Evolutionary conservation across 306 rosid genomes (phyloP).

Genomic region (Corylus americana): DNA sequence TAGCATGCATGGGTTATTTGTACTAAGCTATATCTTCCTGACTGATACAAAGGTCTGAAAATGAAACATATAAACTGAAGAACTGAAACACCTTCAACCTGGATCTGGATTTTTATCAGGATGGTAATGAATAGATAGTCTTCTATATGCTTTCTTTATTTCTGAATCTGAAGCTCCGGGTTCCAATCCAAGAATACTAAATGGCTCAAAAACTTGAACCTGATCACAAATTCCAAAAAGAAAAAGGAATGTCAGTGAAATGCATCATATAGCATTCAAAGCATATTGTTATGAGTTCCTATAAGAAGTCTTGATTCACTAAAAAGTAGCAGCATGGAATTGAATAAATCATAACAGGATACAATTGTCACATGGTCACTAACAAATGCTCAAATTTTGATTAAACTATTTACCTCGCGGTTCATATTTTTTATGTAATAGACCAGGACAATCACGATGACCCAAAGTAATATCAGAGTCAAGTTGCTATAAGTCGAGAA

Average conservation of each 20-base stretch:
- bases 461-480: slow-evolving; percentile 84
- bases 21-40: slow-evolving; percentile 7
- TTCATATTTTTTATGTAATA: slow-evolving; percentile 85
- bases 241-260: slow-evolving; percentile 11
- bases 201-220: slow-evolving; percentile 91
- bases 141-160: slow-evolving; percentile 87
- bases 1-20: slow-evolving; percentile 13
- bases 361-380: background rate
- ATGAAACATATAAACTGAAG: slow-evolving; percentile 26
- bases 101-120: slow-evolving; percentile 99
- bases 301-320: slow-evolving; percentile 12
- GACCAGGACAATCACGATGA: slow-evolving; percentile 74
- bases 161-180: slow-evolving; percentile 72
- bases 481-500: slow-evolving; percentile 82
- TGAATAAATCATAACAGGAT: background rate
- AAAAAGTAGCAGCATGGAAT: background rate
- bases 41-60: slow-evolving; percentile 15
- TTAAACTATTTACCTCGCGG: slow-evolving; percentile 66
- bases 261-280: slow-evolving; percentile 14
- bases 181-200: slow-evolving; percentile 80
- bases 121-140: slow-evolving; percentile 86
- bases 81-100: slow-evolving; percentile 60
- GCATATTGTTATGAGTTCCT: background rate
- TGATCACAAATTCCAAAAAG: slow-evolving; percentile 31
- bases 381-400: slow-evolving; percentile 17